Evolutionary conservation across 805 yeast genomes (phyloP).

Genomic region (Wickerhamiella bombiphila): DNA sequence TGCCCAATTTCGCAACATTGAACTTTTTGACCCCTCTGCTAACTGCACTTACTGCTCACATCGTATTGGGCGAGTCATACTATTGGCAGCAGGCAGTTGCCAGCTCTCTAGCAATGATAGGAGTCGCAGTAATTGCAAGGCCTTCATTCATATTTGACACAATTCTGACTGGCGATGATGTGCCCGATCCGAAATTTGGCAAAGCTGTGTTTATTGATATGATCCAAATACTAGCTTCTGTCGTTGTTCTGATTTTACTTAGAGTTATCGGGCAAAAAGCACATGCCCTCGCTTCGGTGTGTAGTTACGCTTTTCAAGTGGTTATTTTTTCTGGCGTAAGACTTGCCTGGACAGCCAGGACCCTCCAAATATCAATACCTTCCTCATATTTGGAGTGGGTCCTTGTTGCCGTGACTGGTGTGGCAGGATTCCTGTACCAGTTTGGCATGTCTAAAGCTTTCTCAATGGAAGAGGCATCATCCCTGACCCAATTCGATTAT

Average conservation of each 20-base stretch:
- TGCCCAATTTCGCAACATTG: constrained; percentile 69
- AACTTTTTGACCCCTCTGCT: constrained; percentile 65
- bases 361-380: constrained; percentile 1
- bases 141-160: constrained; percentile 56
- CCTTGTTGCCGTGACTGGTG: constrained; percentile 44
- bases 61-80: constrained; percentile 50
- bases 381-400: constrained; percentile 31
- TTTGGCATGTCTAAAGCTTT: constrained; percentile 65
- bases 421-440: constrained; percentile 74
- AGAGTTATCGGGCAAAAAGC: constrained; percentile 63
- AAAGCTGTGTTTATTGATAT: constrained; percentile 43
- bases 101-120: constrained; percentile 50
- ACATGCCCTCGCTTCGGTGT: constrained; percentile 65
- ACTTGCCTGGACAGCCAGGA: not conserved
- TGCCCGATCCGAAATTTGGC: constrained; percentile 25
- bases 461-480: constrained; percentile 63
- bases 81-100: constrained; percentile 54
- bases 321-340: constrained; percentile 41
- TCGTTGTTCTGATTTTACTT: constrained; percentile 25
- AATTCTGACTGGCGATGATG: not conserved
- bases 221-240: constrained; percentile 4
- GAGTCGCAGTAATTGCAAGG: constrained; percentile 68
- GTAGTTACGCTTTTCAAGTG: constrained; percentile 54
- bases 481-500: constrained; percentile 61
- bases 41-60: constrained; percentile 60